A percentile compares a stretch with the other conserved stretches of the same genome.
Evolutionary conservation across 352 stramenopile genomes (phyloP).

Genomic region (Pilasporangium apinafurcum): DNA sequence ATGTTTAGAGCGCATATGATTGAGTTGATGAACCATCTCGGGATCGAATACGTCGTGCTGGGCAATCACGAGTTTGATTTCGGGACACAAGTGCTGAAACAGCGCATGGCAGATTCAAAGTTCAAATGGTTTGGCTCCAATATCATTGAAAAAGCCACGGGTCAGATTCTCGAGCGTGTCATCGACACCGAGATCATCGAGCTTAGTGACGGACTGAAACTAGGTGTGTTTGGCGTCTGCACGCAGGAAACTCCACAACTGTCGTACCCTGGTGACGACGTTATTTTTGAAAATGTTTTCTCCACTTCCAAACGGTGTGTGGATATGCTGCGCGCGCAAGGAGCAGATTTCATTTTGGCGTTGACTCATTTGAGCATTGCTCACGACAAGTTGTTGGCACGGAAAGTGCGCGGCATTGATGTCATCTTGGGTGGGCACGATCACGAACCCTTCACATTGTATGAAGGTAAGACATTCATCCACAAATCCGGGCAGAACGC

Average conservation of each 20-base stretch:
- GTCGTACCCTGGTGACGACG: constrained; percentile 1
- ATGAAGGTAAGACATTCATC: constrained; percentile 77
- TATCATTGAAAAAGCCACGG: constrained; percentile 33
- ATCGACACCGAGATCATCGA: constrained; percentile 45
- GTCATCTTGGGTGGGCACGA: constrained; percentile 90
- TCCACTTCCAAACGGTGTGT: constrained; percentile 4
- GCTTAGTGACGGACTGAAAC: constrained; percentile 41
- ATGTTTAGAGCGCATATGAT: constrained; percentile 63
- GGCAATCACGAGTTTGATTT: constrained; percentile 85
- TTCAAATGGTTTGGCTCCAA: constrained; percentile 79
- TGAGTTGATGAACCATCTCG: constrained; percentile 66
- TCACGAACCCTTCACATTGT: constrained; percentile 85
- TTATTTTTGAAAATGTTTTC: constrained; percentile 5
- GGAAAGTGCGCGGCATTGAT: constrained; percentile 63
- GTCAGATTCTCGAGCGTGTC: constrained; percentile 24
- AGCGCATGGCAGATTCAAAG: constrained; percentile 46
- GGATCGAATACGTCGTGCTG: constrained; percentile 66
- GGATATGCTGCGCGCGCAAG: constrained; percentile 37
- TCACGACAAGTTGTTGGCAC: constrained; percentile 65
- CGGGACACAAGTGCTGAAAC: constrained; percentile 34
- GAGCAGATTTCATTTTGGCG: constrained; percentile 79
- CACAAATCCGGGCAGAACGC: constrained; percentile 89
- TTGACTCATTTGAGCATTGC: constrained; percentile 80
- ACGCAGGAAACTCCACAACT: constrained; percentile 53
- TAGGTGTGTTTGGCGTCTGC: constrained; percentile 70